Evolutionary conservation across 768 basidiomycete species (phyloP).

Genomic region (Suillus subaureus): DNA sequence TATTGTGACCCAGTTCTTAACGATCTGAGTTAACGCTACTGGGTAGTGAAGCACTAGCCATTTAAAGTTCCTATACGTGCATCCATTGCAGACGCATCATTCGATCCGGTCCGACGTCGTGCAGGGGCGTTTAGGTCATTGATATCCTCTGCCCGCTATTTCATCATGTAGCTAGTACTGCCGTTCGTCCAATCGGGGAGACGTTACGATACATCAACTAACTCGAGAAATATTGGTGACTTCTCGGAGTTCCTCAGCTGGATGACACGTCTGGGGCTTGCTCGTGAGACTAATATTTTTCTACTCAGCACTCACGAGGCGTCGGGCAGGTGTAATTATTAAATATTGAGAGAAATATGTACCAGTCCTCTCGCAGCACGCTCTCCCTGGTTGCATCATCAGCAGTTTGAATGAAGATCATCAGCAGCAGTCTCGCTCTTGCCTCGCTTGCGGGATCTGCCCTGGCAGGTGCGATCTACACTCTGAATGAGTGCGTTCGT

Average conservation of each 20-base stretch:
- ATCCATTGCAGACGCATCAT: neutral
- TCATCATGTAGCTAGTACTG: neutral
- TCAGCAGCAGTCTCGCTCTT: slow-evolving; percentile 14
- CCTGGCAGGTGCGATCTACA: slow-evolving; percentile 26
- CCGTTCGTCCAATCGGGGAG: neutral
- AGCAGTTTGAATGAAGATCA: slow-evolving; percentile 18
- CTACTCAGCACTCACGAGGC: neutral
- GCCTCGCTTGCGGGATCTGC: slow-evolving; percentile 14
- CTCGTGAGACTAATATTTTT: neutral
- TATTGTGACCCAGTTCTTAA: neutral
- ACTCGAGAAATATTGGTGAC: neutral
- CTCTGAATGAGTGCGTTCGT: slow-evolving; percentile 41
- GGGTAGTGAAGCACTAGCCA: neutral
- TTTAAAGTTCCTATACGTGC: neutral
- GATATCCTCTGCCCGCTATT: neutral
- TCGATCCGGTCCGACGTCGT: neutral
- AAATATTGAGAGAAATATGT: neutral
- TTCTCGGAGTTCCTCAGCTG: neutral
- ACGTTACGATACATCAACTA: neutral
- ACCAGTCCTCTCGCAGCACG: neutral
- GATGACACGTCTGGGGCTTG: neutral
- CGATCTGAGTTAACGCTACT: too few relatives aligned
- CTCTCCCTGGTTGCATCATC: neutral
- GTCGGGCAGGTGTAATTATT: slow-evolving; percentile 2
- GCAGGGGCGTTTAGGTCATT: neutral